phyloP scores from a whole-genome alignment of 345 rosid species.

The Mangifera indica region DNA sequence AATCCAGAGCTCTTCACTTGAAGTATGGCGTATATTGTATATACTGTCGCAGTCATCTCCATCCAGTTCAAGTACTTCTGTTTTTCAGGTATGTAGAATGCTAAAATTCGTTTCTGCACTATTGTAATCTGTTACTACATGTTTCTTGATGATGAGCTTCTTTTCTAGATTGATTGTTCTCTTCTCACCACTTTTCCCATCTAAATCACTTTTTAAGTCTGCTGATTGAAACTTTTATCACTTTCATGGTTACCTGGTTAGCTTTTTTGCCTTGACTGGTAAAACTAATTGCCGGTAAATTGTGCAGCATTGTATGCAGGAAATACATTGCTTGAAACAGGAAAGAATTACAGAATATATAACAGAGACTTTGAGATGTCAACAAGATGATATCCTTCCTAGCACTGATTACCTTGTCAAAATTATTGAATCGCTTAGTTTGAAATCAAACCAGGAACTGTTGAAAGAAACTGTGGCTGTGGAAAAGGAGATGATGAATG shows the following conservation, averaged over 20 bases:
- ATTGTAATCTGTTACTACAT: not conserved
- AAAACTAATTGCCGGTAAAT: constrained; percentile 30
- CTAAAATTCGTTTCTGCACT: not conserved
- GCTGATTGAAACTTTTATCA: constrained; percentile 13
- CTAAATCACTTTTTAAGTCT: not conserved
- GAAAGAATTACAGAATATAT: constrained; percentile 45
- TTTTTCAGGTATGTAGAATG: constrained; percentile 54
- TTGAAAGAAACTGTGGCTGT: constrained; percentile 77
- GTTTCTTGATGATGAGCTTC: constrained; percentile 8
- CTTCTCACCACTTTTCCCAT: not conserved
- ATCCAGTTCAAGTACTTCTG: constrained; percentile 42
- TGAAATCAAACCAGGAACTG: constrained; percentile 65
- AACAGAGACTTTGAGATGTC: constrained; percentile 50
- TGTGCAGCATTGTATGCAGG: constrained; percentile 62
- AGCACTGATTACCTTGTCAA: constrained; percentile 45
- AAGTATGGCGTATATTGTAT: constrained; percentile 53
- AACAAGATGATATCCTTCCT: constrained; percentile 46
- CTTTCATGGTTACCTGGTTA: constrained; percentile 7
- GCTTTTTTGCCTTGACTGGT: constrained; percentile 6
- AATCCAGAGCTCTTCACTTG: constrained; percentile 59
- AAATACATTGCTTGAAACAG: constrained; percentile 50
- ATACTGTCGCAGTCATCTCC: constrained; percentile 47
- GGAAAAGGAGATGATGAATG: constrained; percentile 67
- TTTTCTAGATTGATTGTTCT: constrained; percentile 6
- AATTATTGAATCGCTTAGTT: constrained; percentile 53